Evolutionary conservation across 192 early-diverging fungal genomes (phyloP).

Genomic region (Spizellomyces punctatus): DNA sequence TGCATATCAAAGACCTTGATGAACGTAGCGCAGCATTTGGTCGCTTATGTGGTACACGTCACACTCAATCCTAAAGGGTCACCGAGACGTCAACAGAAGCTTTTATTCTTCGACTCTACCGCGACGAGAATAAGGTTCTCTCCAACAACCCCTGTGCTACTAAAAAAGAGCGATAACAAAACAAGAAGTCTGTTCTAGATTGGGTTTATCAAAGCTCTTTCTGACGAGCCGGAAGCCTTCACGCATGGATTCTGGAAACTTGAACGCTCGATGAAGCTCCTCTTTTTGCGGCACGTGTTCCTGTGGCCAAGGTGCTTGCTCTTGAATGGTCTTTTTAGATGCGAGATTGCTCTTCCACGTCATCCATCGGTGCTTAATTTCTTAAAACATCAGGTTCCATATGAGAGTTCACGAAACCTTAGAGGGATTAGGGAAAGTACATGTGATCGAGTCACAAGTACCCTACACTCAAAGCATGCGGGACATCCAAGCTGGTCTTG

Average conservation of each 20-base stretch:
- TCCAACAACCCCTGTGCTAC: not conserved
- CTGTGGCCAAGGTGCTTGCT: constrained; percentile 84
- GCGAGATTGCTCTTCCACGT: too few relatives aligned
- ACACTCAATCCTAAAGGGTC: constrained; percentile 45
- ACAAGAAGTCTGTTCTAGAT: constrained; percentile 27
- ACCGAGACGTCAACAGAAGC: constrained; percentile 81
- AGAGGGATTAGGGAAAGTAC: constrained; percentile 45
- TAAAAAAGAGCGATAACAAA: constrained; percentile 8
- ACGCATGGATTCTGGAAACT: constrained; percentile 81
- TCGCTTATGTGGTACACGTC: not conserved
- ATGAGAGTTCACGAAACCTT: constrained; percentile 59
- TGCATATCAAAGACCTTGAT: constrained; percentile 20
- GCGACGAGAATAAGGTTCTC: constrained; percentile 71
- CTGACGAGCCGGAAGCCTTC: constrained; percentile 83
- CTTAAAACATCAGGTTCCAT: constrained; percentile 61
- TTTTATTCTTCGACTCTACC: constrained; percentile 82
- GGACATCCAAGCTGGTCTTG: constrained; percentile 75
- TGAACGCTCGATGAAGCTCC: constrained; percentile 80
- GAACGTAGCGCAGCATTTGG: not conserved
- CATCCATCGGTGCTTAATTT: too few relatives aligned
- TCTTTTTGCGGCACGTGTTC: constrained; percentile 79
- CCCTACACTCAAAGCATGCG: constrained; percentile 81
- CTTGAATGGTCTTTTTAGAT: not conserved
- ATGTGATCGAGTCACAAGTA: constrained; percentile 76
- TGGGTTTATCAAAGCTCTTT: constrained; percentile 94